Evolutionary conservation across 495 filamentous ascomycete species (phyloP).

Genomic region (Penicillium salamii): DNA sequence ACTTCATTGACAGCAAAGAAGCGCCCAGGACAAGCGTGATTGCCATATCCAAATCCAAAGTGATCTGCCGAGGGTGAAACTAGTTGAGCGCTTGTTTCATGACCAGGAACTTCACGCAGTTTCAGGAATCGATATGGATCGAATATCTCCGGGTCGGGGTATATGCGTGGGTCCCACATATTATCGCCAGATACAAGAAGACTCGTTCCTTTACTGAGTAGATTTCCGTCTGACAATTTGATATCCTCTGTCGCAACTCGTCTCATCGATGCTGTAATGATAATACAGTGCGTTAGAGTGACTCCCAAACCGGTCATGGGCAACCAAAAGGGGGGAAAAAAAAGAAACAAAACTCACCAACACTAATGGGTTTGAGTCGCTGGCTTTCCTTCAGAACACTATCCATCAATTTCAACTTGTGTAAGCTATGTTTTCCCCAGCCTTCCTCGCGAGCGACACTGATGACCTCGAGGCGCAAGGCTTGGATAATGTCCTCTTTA

Average conservation of each 20-base stretch:
- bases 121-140: too few species aligned
- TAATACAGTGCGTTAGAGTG: too few species aligned
- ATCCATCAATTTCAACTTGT: background rate
- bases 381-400: background rate
- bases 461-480: background rate
- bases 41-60: slow-evolving; percentile 52
- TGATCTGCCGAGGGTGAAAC: slow-evolving; percentile 39
- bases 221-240: too few species aligned
- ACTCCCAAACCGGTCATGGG: too few species aligned
- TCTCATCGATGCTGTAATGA: too few species aligned
- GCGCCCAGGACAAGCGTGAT: slow-evolving; percentile 49
- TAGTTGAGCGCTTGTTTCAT: slow-evolving; percentile 37
- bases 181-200: background rate
- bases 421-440: background rate
- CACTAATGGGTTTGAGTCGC: background rate
- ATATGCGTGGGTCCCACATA: background rate
- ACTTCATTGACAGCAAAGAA: slow-evolving; percentile 52
- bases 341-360: background rate
- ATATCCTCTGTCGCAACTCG: too few species aligned
- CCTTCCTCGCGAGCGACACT: background rate
- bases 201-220: too few species aligned
- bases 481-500: background rate
- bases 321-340: background rate
- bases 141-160: background rate
- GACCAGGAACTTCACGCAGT: background rate